Percentiles rank a stretch among this genome's conserved stretches.
Evolutionary conservation across 805 yeast genomes (phyloP).

Genomic region (Lachancea fermentati): DNA sequence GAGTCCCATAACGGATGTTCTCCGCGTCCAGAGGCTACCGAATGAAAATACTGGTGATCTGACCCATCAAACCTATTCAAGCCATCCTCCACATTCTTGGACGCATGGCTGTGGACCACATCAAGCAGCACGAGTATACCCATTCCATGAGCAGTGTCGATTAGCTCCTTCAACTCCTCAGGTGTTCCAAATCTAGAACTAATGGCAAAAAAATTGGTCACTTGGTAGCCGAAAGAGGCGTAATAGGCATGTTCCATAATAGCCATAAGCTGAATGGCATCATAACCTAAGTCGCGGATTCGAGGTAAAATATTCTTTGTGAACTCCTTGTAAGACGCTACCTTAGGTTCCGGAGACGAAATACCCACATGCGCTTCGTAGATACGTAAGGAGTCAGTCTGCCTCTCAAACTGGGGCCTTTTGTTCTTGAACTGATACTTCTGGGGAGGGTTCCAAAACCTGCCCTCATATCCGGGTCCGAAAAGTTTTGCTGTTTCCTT

Average conservation of each 20-base stretch:
- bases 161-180: conserved; percentile 83
- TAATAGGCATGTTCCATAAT: conserved; percentile 98
- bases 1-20: conserved; percentile 93
- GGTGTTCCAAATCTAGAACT: conserved; percentile 94
- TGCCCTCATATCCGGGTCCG: conserved; percentile 63
- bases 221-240: conserved; percentile 97
- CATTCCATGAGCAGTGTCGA: conserved; percentile 85
- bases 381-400: conserved; percentile 54
- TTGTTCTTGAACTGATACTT: conserved; percentile 55
- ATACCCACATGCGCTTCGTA: conserved; percentile 97
- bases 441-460: conserved; percentile 83
- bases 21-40: conserved; percentile 69
- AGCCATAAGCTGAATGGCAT: conserved; percentile 94
- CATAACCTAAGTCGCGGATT: conserved; percentile 79
- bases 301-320: conserved; percentile 76
- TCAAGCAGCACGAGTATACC: conserved; percentile 86
- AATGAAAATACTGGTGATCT: conserved; percentile 90
- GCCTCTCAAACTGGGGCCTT: conserved; percentile 49
- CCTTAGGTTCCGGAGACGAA: conserved; percentile 80
- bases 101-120: conserved; percentile 94
- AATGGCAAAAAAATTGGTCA: conserved; percentile 85
- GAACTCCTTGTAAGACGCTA: conserved; percentile 84
- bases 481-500: conserved; percentile 40
- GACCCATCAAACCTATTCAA: conserved; percentile 91
- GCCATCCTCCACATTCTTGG: conserved; percentile 92